phyloP scores from a whole-genome alignment of 768 basidiomycete species.

The Pulveroboletus sp. region DNA sequence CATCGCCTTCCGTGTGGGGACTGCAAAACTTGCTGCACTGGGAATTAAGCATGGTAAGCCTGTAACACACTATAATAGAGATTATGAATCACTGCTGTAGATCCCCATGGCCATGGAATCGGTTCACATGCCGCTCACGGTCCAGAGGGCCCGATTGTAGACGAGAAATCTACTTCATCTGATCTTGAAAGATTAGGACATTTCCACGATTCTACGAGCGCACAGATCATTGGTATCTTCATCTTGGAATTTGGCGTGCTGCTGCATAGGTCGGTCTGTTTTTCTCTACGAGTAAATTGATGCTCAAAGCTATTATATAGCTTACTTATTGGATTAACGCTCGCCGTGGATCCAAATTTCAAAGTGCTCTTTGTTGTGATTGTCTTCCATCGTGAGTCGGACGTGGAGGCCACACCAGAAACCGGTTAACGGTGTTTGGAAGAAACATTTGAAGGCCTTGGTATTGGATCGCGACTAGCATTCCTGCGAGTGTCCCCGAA shows the following conservation, averaged over 20 bases:
- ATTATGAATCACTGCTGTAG: slow-evolving; percentile 29
- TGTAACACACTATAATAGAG: not conserved
- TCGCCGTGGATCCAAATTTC: slow-evolving; percentile 83
- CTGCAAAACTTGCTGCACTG: slow-evolving; percentile 58
- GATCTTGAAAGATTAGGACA: slow-evolving; percentile 27
- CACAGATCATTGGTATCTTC: slow-evolving; percentile 81
- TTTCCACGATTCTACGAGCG: slow-evolving; percentile 42
- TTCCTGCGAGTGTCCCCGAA: slow-evolving; percentile 55
- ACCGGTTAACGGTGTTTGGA: slow-evolving; percentile 3
- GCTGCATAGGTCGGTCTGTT: slow-evolving; percentile 57
- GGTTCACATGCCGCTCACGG: slow-evolving; percentile 67
- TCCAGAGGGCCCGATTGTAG: slow-evolving; percentile 41
- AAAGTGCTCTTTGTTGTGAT: slow-evolving; percentile 85
- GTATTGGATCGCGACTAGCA: slow-evolving; percentile 86
- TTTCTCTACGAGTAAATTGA: not conserved
- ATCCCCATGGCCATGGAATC: slow-evolving; percentile 60
- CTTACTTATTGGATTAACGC: slow-evolving; percentile 81
- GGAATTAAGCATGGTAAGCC: slow-evolving; percentile 58
- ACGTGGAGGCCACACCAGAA: not conserved
- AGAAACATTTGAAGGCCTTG: slow-evolving; percentile 95
- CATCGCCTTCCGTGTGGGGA: slow-evolving; percentile 84
- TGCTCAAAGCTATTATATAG: slow-evolving; percentile 32
- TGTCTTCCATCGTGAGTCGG: slow-evolving; percentile 80
- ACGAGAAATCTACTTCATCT: slow-evolving; percentile 8
- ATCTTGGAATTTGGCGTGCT: slow-evolving; percentile 94